phyloP scores from a whole-genome alignment of 2,329 filamentous ascomycete genomes.

The Calonectria pseudoreteaudii region DNA sequence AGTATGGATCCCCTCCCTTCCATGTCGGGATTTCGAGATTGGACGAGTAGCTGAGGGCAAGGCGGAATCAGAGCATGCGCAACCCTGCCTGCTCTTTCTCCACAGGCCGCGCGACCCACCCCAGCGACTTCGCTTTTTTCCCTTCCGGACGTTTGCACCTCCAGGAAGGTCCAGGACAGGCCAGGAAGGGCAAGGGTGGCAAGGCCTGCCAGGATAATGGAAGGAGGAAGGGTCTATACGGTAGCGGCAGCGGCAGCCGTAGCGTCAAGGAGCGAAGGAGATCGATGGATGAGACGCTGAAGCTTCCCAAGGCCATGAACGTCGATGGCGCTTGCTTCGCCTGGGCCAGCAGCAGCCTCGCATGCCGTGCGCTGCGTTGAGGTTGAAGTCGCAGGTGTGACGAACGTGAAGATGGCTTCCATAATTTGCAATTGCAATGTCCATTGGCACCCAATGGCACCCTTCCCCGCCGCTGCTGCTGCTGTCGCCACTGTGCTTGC shows the following conservation, averaged over 20 bases:
- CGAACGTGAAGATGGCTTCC: background rate
- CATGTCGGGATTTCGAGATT: background rate
- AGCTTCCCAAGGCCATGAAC: background rate
- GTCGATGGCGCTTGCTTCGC: background rate
- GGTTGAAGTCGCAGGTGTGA: background rate
- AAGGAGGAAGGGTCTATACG: background rate
- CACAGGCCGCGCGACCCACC: background rate
- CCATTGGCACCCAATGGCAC: background rate
- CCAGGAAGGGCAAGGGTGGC: background rate
- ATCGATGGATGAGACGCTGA: conserved; percentile 10
- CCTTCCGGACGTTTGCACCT: background rate
- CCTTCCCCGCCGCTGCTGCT: background rate
- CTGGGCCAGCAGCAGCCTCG: background rate
- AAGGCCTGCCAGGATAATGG: background rate
- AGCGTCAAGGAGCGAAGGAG: background rate
- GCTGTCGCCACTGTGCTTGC: background rate
- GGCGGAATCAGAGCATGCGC: conserved; percentile 26
- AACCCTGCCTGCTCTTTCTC: conserved; percentile 1
- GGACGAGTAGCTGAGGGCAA: conserved; percentile 5
- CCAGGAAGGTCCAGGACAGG: background rate
- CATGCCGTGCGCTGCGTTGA: background rate
- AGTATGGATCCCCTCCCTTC: background rate
- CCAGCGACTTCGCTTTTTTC: background rate
- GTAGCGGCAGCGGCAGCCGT: background rate
- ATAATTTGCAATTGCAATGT: background rate